Conservation (phyloP, 192 early-diverging fungal genomes). For the Mortierella claussenii region DNA sequence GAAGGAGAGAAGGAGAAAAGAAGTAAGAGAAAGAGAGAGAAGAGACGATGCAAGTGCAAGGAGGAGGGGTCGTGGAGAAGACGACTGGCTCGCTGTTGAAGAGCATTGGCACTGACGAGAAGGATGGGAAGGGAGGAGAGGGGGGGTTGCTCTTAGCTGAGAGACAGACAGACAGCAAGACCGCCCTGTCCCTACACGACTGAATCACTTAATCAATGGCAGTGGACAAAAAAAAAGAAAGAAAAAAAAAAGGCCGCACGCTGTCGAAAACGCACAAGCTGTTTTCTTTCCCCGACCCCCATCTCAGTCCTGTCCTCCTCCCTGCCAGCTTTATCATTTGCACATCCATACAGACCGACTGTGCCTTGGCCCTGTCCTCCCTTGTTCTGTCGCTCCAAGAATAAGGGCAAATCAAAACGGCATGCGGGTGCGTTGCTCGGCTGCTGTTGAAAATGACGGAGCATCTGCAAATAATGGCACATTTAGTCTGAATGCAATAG, state of each 20-base stretch:
- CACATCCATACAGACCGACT: neutral
- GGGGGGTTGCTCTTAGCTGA: neutral
- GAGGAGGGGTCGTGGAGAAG: neutral
- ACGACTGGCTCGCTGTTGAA: neutral
- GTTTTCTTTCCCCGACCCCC: constrained; percentile 9
- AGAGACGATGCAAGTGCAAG: neutral
- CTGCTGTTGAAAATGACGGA: neutral
- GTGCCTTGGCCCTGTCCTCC: neutral
- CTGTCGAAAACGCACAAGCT: constrained; percentile 14
- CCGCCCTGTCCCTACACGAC: neutral
- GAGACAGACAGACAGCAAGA: neutral
- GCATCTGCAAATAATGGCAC: neutral
- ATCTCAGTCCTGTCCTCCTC: neutral
- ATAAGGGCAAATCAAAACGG: neutral
- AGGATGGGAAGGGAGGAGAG: neutral
- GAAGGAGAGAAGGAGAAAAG: neutral
- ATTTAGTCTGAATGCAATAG: neutral
- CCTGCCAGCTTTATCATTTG: neutral
- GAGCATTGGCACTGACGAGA: neutral
- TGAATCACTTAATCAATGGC: neutral
- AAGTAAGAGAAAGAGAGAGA: neutral
- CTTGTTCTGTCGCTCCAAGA: neutral
- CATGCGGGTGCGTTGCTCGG: neutral
- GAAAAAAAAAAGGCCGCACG: neutral
- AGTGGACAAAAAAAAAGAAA: neutral